Percentiles rank a stretch among this genome's conserved stretches.
Conservation (phyloP, 495 filamentous ascomycete genomes). For the Penicillium bovifimosum region DNA sequence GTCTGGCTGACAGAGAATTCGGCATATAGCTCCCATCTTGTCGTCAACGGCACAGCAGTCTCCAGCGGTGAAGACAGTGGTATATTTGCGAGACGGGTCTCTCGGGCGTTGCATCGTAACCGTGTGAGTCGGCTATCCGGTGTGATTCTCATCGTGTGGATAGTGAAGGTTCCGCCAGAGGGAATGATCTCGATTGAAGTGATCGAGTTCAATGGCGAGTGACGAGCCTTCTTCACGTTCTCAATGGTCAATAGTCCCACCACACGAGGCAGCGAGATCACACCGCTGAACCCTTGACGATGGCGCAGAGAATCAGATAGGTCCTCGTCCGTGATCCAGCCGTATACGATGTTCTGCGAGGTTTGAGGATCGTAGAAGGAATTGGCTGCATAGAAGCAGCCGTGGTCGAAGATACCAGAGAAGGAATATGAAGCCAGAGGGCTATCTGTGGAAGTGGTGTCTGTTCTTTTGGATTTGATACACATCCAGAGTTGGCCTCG, state of each 20-base stretch:
- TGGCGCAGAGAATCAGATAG: conserved; percentile 30
- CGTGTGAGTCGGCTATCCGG: conserved; percentile 25
- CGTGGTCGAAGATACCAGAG: conserved; percentile 34
- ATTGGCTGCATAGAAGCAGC: conserved; percentile 35
- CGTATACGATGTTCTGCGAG: conserved; percentile 26
- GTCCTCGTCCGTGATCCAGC: conserved; percentile 39
- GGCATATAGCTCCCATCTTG: conserved; percentile 30
- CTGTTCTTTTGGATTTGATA: conserved; percentile 11
- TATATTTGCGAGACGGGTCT: not conserved
- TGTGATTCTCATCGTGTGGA: conserved; percentile 32
- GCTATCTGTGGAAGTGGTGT: not conserved
- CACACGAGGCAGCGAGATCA: conserved; percentile 33
- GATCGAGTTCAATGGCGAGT: conserved; percentile 24
- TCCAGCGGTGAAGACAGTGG: not conserved
- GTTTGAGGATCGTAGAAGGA: conserved; percentile 35
- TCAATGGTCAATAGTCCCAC: conserved; percentile 23
- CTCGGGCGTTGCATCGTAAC: conserved; percentile 19
- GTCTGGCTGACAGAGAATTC: conserved; percentile 23
- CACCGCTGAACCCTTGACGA: conserved; percentile 37
- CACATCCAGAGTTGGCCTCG: conserved; percentile 36
- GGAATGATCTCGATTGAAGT: conserved; percentile 29
- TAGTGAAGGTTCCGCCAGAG: conserved; percentile 18
- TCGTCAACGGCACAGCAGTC: conserved; percentile 12
- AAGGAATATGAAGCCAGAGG: conserved; percentile 24
- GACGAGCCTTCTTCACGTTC: conserved; percentile 26